Evolutionary conservation across 768 basidiomycete species (phyloP), one percentile per base, ranked within the genome.

Genomic region (Termitomyces sp.): DNA sequence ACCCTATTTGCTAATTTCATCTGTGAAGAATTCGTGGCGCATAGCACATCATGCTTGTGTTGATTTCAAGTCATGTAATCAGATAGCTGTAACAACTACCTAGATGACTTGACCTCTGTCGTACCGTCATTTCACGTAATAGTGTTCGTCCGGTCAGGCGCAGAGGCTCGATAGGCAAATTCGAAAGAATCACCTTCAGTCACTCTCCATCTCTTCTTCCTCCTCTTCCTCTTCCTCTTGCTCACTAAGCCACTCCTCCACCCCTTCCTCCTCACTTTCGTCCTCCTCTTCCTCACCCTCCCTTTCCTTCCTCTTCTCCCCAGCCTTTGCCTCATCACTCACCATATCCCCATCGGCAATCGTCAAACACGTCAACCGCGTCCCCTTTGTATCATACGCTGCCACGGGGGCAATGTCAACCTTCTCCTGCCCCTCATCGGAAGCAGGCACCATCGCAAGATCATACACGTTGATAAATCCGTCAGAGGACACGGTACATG

Each of bases 401-500:
- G 64, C 69, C 52, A 64, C 61, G 1, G 68, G 67, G 15, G 42
- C 36, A 11, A 70, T 66, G 40, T 69, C 71, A 34, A 67, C 70
- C 20, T 62, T 74, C 2, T 58, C 64, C 17, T 60, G 65, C 2
- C 52, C 65, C 2, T 49, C 65, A 9, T 48, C 46, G 42, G 56
- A 31, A 2, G 66, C 63, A 29, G 86, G 80, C 4, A 90, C 67
- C 6, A 72, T 68, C 1, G 81, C 79, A 59, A 94, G 74, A 71
- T 95, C 88, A 72, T 88, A 94, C 20, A 95, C 69, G 64, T 86
- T 83, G 59, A 95, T 83, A 61, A 86, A 85, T 7, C 97, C 97
- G 61, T 98, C 97, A 0, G 96, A 97, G 0, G 95, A 98, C 15
- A 85, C 86, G 2, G 94, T 91, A 64, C 86, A 83, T 3, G 86